phyloP scores from a whole-genome alignment of 345 rosid species.

The Lepidium aucheri region DNA sequence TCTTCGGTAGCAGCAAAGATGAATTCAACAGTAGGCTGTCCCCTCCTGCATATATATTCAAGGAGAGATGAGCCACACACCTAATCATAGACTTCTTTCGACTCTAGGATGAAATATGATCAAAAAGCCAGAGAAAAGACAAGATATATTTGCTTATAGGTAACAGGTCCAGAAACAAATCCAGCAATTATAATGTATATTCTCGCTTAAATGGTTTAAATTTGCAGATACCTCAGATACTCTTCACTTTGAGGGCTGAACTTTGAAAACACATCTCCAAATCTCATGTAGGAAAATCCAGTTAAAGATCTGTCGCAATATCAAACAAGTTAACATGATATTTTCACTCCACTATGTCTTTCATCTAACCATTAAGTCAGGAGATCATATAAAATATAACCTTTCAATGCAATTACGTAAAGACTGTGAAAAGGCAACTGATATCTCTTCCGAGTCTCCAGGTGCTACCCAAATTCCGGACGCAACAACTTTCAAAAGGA shows the following conservation, averaged over 20 bases:
- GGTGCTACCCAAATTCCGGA: conserved; percentile 97
- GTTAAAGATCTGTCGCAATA: conserved; percentile 50
- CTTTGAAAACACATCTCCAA: conserved; percentile 90
- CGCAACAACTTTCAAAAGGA: conserved; percentile 59
- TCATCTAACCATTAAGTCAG: background rate
- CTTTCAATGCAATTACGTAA: conserved; percentile 85
- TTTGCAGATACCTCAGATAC: conserved; percentile 50
- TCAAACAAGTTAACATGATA: conserved; percentile 10
- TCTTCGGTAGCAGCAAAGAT: conserved; percentile 94
- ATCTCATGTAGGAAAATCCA: conserved; percentile 83
- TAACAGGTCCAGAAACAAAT: background rate
- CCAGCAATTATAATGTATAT: background rate
- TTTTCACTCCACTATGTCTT: background rate
- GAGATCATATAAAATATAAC: conserved; percentile 35
- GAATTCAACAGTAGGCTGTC: conserved; percentile 80
- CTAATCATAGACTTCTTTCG: conserved; percentile 1
- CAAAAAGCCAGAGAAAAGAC: background rate
- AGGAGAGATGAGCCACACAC: conserved; percentile 2
- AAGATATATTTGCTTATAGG: background rate
- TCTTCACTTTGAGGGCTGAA: conserved; percentile 69
- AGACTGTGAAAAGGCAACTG: conserved; percentile 87
- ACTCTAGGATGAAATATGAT: background rate
- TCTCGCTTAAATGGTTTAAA: background rate
- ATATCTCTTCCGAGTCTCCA: conserved; percentile 97
- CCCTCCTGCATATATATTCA: conserved; percentile 59